Base-by-base conservation (phyloP, 371 early-diverging fungal genomes). In the Dinochytrium kinnereticum region DNA sequence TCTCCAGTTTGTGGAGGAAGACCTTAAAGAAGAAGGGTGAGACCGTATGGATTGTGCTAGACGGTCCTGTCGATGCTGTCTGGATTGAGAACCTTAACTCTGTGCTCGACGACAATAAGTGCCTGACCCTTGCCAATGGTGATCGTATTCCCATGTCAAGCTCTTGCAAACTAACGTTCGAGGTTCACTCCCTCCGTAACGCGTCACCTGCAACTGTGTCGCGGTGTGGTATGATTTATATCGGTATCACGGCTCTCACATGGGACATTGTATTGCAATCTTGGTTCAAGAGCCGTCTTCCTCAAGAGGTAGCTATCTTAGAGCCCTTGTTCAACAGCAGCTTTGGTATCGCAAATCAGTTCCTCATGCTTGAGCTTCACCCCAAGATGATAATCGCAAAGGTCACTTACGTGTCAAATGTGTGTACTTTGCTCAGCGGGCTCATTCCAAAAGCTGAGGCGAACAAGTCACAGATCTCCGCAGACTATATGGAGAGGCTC, bases 11-110 rank as follows among this genome's bases (percentile, higher is more conserved):
- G 17, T 91, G 87, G 88, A 69, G 88, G 68, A 90, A 85, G 76
- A 87, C 89, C 2, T 70, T 88, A 31, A 89, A 89, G 73, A 86
- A 83, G 68, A 88, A 87, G 71, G 89, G 89, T 21, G 82, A 86
- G 68, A 81, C 81, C 5, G 77, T 87, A 28, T 90, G 89, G 90
- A 90, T 90, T 71, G 82, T 89, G 21, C 83, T 90, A 51, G 91
- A 91, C 77, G 90, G 90, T 1, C 89, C 88, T 33, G 86, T 90
- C 24, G 88, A 89, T 74, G 88, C 90, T 33, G 88, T 87, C 17
- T 91, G 91, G 91, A 90, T 91, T 77, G 91, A 91, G 72, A 88
- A 90, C 79, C 78, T 91, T 72, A 91, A 91, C 79, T 82, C 83
- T 64, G 88, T 91, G 44, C 76, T 91, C 37, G 91, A 91, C 73